These are phyloP conservation scores for Vaccinium darrowii DNA, from an alignment of 148 eudicot species.

Conservation along the genomic window DNA sequence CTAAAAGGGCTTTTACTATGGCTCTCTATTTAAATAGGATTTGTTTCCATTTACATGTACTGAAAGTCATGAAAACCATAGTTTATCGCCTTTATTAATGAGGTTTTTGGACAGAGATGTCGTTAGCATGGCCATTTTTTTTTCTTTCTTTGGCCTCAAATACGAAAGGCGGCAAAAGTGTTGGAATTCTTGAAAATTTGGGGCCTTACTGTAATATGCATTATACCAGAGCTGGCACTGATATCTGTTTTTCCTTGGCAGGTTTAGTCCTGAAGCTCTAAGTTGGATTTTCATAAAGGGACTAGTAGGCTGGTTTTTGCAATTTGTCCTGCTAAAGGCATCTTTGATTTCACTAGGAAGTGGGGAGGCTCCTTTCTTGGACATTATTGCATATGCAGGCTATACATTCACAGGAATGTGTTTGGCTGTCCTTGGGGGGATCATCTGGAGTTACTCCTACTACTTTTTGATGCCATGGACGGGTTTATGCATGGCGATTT, in stretches of 20 bases:
- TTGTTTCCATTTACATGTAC: neutral
- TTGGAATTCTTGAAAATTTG: neutral
- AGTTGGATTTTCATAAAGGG: constrained; percentile 35
- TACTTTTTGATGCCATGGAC: constrained; percentile 56
- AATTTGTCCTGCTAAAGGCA: constrained; percentile 60
- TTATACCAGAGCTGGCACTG: neutral
- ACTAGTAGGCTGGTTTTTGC: constrained; percentile 36
- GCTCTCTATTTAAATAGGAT: neutral
- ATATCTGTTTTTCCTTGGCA: constrained; percentile 2
- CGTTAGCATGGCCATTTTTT: neutral
- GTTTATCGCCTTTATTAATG: neutral
- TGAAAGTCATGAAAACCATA: neutral
- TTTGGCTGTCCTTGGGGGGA: constrained; percentile 47
- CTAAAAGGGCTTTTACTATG: neutral
- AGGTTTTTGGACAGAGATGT: neutral
- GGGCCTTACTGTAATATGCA: neutral
- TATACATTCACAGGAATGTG: constrained; percentile 63
- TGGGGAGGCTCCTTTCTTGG: constrained; percentile 63
- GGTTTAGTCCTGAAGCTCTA: constrained; percentile 32
- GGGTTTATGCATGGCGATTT: constrained; percentile 64
- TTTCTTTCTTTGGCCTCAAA: neutral
- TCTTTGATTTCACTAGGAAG: constrained; percentile 55
- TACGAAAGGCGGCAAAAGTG: neutral
- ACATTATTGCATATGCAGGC: constrained; percentile 67
- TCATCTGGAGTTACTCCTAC: constrained; percentile 52